Evolutionary conservation across 495 filamentous ascomycete genomes (phyloP).

Genomic region (Geopyxis carbonaria): DNA sequence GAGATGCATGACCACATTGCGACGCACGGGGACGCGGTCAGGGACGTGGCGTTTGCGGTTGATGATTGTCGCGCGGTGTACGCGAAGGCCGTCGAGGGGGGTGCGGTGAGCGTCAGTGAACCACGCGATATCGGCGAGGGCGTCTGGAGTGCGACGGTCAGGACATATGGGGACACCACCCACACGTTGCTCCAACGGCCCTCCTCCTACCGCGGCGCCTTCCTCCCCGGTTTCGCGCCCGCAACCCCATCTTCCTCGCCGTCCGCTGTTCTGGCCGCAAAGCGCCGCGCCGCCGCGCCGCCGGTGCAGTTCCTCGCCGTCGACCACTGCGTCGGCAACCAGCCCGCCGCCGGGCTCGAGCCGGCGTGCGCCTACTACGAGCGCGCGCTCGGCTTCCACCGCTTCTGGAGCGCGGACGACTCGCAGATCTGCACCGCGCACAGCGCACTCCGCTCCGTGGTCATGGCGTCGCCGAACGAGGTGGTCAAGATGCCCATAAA

Average conservation of each 20-base stretch:
- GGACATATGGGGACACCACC: slow-evolving; percentile 81
- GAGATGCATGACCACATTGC: slow-evolving; percentile 58
- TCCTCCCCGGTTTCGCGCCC: slow-evolving; percentile 61
- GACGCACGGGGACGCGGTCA: slow-evolving; percentile 75
- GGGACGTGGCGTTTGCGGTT: slow-evolving; percentile 82
- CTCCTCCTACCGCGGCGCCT: slow-evolving; percentile 46
- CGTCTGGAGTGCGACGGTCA: slow-evolving; percentile 55
- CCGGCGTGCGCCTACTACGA: slow-evolving; percentile 78
- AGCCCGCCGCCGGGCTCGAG: slow-evolving; percentile 79
- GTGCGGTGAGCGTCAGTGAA: slow-evolving; percentile 44
- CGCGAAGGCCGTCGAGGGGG: slow-evolving; percentile 46
- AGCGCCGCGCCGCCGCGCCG: slow-evolving; percentile 32
- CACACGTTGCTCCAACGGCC: slow-evolving; percentile 70
- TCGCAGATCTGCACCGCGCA: slow-evolving; percentile 74
- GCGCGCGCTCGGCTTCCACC: slow-evolving; percentile 72
- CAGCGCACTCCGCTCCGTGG: slow-evolving; percentile 65
- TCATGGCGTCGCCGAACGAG: slow-evolving; percentile 72
- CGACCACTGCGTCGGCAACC: slow-evolving; percentile 90
- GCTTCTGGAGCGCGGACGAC: slow-evolving; percentile 90
- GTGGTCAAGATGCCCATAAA: slow-evolving; percentile 94
- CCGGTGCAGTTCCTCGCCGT: slow-evolving; percentile 49
- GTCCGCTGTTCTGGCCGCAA: no score
- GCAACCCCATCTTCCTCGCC: slow-evolving; percentile 23
- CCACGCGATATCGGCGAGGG: slow-evolving; percentile 39
- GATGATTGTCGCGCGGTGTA: slow-evolving; percentile 67